Evolutionary conservation across 1,284 basidiomycete species (phyloP), one percentile per base, ranked within the genome.

Genomic region (Moesziomyces antarcticus): DNA sequence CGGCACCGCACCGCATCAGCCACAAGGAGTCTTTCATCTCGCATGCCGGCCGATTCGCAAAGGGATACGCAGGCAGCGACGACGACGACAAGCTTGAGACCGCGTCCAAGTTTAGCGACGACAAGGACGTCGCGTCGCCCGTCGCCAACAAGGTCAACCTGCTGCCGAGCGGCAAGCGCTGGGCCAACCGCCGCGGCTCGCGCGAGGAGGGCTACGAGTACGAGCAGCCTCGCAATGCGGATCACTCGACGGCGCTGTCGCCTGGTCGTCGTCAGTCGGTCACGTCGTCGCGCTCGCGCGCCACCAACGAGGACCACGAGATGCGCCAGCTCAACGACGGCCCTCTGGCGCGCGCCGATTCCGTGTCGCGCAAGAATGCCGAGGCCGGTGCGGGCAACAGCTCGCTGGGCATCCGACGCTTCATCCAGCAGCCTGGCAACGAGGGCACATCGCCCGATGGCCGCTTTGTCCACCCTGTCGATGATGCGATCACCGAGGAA

Each of bases 71-170:
- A 1, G 58, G 42, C 2, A 66, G 62, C 49, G 70, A 66, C 46
- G 71, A 70, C 43, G 74, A 76, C 18, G 70, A 73, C 56, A 69
- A 65, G 61, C 52, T 74, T 46, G 72, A 74, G 52, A 61, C 66
- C n/a, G 16, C 48, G 6, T 55, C 50, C 58, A 65, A 66, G 62
- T 69, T 58, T 21, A 59, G 57, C 42, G 61, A 64, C 45, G 74
- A 72, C n/a, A 56, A 75, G n/a, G 46, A 72, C 41, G 56, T 53
- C 10, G 50, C 68, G 18, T 61, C 57, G 21, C 68, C 71, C 20
- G 46, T 69, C 6, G 51, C 49, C 27, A 62, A 62, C 53, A 74
- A 74, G 63, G 56, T 74, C 25, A 62, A 50, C 37, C 21, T 66
- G 33, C 44, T 72, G 51, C 70, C 70, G 9, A 64, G 59, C 25